These are phyloP conservation scores for Galeopsis tetrahit DNA, from an alignment of 257 asterid species.

Conservation along the genomic window DNA sequence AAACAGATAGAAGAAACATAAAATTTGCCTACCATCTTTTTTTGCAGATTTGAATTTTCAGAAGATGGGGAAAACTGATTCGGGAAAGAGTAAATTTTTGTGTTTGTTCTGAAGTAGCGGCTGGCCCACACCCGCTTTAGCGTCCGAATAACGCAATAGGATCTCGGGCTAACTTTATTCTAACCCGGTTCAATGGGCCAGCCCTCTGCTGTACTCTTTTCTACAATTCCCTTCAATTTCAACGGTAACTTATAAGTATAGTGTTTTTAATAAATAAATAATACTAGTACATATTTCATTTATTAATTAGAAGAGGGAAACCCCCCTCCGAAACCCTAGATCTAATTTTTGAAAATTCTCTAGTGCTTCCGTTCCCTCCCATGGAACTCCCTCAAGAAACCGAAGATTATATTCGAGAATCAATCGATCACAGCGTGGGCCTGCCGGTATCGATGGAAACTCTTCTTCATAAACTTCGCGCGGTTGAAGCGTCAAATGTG, in stretches of 20 bases:
- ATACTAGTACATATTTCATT: no score
- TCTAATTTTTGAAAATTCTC: background rate
- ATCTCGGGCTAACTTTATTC: conserved; percentile 23
- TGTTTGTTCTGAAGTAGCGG: conserved; percentile 4
- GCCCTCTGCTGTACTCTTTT: conserved; percentile 19
- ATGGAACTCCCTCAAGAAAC: conserved; percentile 85
- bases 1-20: background rate
- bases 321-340: background rate
- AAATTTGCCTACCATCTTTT: conserved; percentile 32
- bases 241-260: background rate
- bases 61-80: background rate
- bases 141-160: conserved; percentile 42
- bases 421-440: conserved; percentile 73
- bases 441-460: conserved; percentile 66
- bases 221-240: conserved; percentile 16
- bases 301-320: background rate
- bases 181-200: conserved; percentile 20
- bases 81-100: background rate
- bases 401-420: conserved; percentile 78
- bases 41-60: conserved; percentile 30
- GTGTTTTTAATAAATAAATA: background rate
- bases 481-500: conserved; percentile 58
- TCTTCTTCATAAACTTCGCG: conserved; percentile 68
- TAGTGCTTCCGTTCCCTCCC: background rate
- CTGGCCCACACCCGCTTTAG: conserved; percentile 32